A percentile compares a stretch with the other conserved stretches of the same genome.
These are phyloP conservation scores for Stentor coeruleus DNA, from an alignment of 73 alveolate species.

Conservation along the genomic window DNA sequence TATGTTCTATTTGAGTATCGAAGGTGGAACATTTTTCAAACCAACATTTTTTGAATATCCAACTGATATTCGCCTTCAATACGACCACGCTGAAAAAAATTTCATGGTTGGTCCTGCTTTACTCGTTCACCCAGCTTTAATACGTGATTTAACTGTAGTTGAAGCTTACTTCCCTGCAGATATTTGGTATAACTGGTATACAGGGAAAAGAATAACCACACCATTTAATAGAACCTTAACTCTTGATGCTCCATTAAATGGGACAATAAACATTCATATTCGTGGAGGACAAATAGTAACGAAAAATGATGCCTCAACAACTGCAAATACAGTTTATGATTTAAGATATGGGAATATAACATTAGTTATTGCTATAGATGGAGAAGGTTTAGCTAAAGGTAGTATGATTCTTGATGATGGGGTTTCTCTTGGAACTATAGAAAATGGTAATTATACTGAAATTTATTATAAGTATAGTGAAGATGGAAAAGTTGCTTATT, in stretches of 20 bases:
- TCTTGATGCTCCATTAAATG: neutral
- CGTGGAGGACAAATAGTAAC: slow-evolving; percentile 25
- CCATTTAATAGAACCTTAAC: neutral
- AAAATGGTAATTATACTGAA: neutral
- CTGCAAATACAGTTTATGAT: slow-evolving; percentile 1
- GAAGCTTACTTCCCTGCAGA: slow-evolving; percentile 16
- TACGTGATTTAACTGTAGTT: neutral
- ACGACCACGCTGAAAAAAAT: neutral
- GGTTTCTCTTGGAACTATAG: neutral
- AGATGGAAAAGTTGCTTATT: neutral
- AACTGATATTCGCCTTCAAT: slow-evolving; percentile 34
- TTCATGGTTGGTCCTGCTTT: neutral
- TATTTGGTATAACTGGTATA: slow-evolving; percentile 1
- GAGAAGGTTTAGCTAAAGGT: neutral
- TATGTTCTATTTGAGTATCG: slow-evolving; percentile 57
- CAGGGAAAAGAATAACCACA: neutral
- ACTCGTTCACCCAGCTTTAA: slow-evolving; percentile 2
- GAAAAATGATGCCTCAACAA: neutral
- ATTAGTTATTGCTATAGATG: neutral
- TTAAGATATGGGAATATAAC: neutral
- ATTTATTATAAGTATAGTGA: neutral
- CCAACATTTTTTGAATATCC: slow-evolving; percentile 88
- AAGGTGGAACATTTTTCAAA: slow-evolving; percentile 74
- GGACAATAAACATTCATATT: slow-evolving; percentile 12
- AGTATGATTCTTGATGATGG: slow-evolving; percentile 6